A percentile compares a stretch with the other conserved stretches of the same genome.
Evolutionary conservation across 768 basidiomycete species (phyloP).

Genomic region (Tricholoma matsutake): DNA sequence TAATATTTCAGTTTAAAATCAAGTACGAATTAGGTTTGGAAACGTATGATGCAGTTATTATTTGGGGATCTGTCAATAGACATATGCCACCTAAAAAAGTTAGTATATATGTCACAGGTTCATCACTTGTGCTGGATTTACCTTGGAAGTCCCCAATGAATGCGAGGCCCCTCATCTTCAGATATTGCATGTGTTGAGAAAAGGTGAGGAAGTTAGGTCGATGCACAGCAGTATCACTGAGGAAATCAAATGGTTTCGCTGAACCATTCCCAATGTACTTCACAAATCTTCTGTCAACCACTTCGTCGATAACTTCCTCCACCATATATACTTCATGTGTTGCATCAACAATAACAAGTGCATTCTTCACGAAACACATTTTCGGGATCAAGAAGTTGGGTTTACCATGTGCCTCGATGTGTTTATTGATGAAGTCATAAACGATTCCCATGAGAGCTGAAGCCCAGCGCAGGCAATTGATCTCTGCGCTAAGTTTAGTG

Average conservation of each 20-base stretch:
- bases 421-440: not conserved
- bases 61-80: not conserved
- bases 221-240: not conserved
- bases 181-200: not conserved
- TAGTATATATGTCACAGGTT: not conserved
- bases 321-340: not conserved
- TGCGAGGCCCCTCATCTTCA: not conserved
- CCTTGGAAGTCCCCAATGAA: not conserved
- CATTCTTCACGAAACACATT: not conserved
- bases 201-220: not conserved
- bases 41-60: not conserved
- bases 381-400: not conserved
- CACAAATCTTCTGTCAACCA: not conserved
- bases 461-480: not conserved
- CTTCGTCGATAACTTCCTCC: not conserved
- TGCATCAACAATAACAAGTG: not conserved
- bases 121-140: not conserved
- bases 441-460: not conserved
- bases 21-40: not conserved
- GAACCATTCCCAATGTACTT: not conserved
- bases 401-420: not conserved
- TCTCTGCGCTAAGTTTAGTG: not conserved
- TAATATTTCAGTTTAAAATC: not conserved
- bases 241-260: not conserved
- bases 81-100: not conserved